Evolutionary conservation across 1,139 yeast genomes (phyloP).

Genomic region (Blastobotrys serpentis): DNA sequence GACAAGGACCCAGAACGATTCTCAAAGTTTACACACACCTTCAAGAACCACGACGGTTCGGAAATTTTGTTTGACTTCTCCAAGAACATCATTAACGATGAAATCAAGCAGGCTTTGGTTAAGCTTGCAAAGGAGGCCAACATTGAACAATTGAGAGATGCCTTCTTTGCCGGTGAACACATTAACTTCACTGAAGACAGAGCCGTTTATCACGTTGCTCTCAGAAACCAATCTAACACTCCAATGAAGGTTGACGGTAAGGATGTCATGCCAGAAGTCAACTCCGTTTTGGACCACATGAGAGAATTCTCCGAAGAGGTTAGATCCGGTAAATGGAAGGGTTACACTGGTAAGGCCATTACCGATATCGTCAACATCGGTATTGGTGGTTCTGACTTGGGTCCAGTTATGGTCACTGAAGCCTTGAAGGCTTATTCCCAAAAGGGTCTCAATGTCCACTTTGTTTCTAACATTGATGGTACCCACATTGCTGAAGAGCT

Average conservation of each 20-base stretch:
- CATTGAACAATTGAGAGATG: constrained; percentile 83
- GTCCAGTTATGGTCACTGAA: constrained; percentile 99
- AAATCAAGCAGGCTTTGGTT: constrained; percentile 63
- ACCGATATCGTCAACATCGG: constrained; percentile 96
- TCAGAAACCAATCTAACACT: constrained; percentile 84
- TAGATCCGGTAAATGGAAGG: constrained; percentile 93
- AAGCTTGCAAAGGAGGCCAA: constrained; percentile 87
- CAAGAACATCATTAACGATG: constrained; percentile 87
- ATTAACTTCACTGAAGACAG: constrained; percentile 94
- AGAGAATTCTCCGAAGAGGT: constrained; percentile 87
- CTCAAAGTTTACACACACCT: constrained; percentile 70
- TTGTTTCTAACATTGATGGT: constrained; percentile 97
- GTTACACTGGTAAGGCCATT: constrained; percentile 92
- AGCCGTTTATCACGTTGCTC: constrained; percentile 95
- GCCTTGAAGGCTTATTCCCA: constrained; percentile 88
- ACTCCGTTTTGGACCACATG: constrained; percentile 89
- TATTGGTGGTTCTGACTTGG: constrained; percentile 97
- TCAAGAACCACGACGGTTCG: constrained; percentile 80
- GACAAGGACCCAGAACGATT: constrained; percentile 70
- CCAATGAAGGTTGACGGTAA: constrained; percentile 85
- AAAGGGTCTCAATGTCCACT: constrained; percentile 76
- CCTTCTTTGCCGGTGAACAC: constrained; percentile 87
- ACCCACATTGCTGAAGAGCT: constrained; percentile 93
- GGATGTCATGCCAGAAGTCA: constrained; percentile 88
- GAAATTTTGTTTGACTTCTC: constrained; percentile 91